These are phyloP conservation scores for Sarocladium brachiariae DNA, from an alignment of 2,329 filamentous ascomycete species.

Conservation along the genomic window DNA sequence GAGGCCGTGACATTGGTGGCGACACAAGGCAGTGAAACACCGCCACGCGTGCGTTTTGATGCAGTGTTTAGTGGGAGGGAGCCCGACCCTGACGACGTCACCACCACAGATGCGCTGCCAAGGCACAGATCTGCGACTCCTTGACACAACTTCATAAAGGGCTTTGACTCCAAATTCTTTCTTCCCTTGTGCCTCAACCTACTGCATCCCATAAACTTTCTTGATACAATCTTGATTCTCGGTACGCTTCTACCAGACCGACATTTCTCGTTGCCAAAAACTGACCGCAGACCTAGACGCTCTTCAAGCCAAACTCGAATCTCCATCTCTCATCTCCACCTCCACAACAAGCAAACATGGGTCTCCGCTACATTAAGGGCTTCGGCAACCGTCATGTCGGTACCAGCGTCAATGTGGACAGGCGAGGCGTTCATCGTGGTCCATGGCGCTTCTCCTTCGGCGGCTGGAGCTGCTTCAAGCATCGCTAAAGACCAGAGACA, in stretches of 20 bases:
- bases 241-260: too few species aligned
- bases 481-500: not conserved
- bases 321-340: not conserved
- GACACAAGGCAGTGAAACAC: not conserved
- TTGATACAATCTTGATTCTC: too few species aligned
- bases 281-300: too few species aligned
- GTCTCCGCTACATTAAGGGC: slow-evolving; percentile 39
- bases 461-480: slow-evolving; percentile 45
- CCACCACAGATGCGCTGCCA: not conserved
- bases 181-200: not conserved
- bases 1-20: not conserved
- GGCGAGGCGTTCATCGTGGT: slow-evolving; percentile 39
- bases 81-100: slow-evolving; percentile 6
- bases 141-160: not conserved
- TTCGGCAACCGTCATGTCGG: slow-evolving; percentile 43
- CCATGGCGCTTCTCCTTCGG: slow-evolving; percentile 45
- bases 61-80: not conserved
- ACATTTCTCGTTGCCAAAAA: not conserved
- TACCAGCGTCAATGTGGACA: slow-evolving; percentile 39
- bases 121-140: not conserved
- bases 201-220: too few species aligned
- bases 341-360: slow-evolving; percentile 27
- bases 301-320: too few species aligned
- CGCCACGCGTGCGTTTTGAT: not conserved
- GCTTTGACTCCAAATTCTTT: not conserved